Base-by-base conservation (phyloP, 2,329 filamentous ascomycete genomes). In the Pseudocercospora pini-densiflorae region DNA sequence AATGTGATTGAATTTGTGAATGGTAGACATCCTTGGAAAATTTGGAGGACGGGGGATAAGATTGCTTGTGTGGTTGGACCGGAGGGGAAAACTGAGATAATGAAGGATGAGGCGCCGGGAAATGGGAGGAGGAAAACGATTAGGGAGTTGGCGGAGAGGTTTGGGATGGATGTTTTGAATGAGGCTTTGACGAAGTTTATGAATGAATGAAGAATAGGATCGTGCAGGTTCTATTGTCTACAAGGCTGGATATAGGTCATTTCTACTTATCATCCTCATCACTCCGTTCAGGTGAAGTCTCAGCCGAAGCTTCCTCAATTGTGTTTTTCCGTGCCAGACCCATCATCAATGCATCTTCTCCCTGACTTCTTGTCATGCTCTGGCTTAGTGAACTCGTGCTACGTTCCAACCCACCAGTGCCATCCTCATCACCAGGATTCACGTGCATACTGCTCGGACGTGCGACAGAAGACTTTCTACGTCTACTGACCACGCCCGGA, bases 401-500 rank as follows among this genome's bases (percentile, higher is more conserved):
- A 53, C 59, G 59, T 59, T 71, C 68, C 55, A 70, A 43, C 7
- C 68, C 68, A 53, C 69, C 63, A 14, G 68, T 65, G 24, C 64
- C 65, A 2, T 36, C 69, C 9, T 65, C 67, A 10, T 68, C 64
- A 10, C 55, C 64, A 54, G 59, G 53, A 47, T 63, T 60, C 23
- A 63, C 5, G 24, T 27, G 24, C 24, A 27, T 27, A 27, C 24
- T 27, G 24, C 24, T 51, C 5, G 65, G 59, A 8, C 63, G 62
- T 27, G 54, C 62, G 33, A 71, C 57, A 29, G 69, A 71, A 40
- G 68, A 70, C 63, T 77, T 77, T 49, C 79, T 76, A 21, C 81
- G 74, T 40, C 78, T 76, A 60, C 80, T 82, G 10, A 93, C 85
- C 33, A 93, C 85, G 0, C 91, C 91, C 0, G 91, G 91, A 70